Evolutionary conservation across 2,329 filamentous ascomycete species (phyloP).

Genomic region (Fusarium torreyae): DNA sequence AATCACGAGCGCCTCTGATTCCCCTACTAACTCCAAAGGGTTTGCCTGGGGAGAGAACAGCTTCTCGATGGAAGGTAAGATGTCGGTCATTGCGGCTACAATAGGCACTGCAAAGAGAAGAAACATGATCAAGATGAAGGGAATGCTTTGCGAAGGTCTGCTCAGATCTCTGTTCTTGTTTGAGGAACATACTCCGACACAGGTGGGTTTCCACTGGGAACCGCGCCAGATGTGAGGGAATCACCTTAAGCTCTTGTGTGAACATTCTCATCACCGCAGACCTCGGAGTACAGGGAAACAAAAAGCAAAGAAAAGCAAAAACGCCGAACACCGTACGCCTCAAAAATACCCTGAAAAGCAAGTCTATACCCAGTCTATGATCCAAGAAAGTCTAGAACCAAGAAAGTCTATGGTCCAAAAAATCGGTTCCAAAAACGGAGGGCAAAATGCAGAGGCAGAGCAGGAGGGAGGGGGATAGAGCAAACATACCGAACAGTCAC

Average conservation of each 20-base stretch:
- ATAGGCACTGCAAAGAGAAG: constrained; percentile 22
- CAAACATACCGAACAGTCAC: constrained; percentile 10
- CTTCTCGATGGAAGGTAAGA: constrained; percentile 39
- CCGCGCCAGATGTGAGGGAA: constrained; percentile 30
- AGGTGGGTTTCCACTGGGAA: constrained; percentile 35
- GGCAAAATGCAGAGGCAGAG: neutral
- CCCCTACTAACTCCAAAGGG: neutral
- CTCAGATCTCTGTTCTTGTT: constrained; percentile 68
- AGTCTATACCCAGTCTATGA: neutral
- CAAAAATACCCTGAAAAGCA: constrained; percentile 2
- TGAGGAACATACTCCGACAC: constrained; percentile 42
- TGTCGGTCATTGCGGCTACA: constrained; percentile 58
- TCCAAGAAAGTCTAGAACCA: neutral
- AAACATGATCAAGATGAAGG: constrained; percentile 5
- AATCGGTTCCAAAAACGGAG: neutral
- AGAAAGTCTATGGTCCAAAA: neutral
- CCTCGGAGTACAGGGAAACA: neutral
- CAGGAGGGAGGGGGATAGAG: too few species aligned
- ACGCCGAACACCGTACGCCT: constrained; percentile 6
- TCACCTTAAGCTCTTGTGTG: constrained; percentile 43
- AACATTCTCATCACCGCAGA: constrained; percentile 50
- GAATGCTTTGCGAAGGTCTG: constrained; percentile 46
- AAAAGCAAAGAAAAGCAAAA: constrained; percentile 1
- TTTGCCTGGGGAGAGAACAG: constrained; percentile 17
- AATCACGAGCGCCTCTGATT: constrained; percentile 50